Percentiles rank a stretch among this genome's conserved stretches.
These are phyloP conservation scores for Picea glauca DNA, from an alignment of 75 land plant species.

Conservation along the genomic window DNA sequence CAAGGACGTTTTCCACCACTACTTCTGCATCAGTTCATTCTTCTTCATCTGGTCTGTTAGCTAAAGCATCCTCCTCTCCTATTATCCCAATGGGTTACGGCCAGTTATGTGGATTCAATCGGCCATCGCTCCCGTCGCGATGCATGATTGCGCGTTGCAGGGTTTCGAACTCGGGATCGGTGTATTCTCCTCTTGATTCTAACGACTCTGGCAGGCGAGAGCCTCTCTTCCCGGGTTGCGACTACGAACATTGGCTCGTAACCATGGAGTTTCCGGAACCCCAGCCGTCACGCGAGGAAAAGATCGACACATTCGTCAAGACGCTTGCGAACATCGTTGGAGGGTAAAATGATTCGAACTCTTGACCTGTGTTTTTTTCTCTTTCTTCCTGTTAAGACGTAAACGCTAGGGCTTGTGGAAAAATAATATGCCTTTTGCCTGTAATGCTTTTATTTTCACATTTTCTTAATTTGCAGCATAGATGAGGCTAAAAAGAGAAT, in stretches of 20 bases:
- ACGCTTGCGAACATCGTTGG: constrained; percentile 8
- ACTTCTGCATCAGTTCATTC: neutral
- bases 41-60: neutral
- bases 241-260: constrained; percentile 4
- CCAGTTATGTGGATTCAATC: neutral
- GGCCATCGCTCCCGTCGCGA: neutral
- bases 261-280: constrained; percentile 7
- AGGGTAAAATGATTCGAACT: neutral
- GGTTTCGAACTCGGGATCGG: constrained; percentile 2
- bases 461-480: constrained; percentile 2
- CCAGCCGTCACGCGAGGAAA: constrained; percentile 3
- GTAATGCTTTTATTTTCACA: neutral
- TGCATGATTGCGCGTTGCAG: neutral
- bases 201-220: neutral
- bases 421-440: no score
- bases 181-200: constrained; percentile 8
- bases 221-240: neutral
- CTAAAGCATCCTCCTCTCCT: neutral
- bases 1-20: neutral
- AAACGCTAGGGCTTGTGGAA: no score
- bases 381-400: neutral
- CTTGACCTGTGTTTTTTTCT: neutral
- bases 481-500: constrained; percentile 9
- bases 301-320: constrained; percentile 2
- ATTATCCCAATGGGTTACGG: neutral